Conservation (phyloP, 2,329 filamentous ascomycete genomes). For the Colletotrichum tamarilloi region DNA sequence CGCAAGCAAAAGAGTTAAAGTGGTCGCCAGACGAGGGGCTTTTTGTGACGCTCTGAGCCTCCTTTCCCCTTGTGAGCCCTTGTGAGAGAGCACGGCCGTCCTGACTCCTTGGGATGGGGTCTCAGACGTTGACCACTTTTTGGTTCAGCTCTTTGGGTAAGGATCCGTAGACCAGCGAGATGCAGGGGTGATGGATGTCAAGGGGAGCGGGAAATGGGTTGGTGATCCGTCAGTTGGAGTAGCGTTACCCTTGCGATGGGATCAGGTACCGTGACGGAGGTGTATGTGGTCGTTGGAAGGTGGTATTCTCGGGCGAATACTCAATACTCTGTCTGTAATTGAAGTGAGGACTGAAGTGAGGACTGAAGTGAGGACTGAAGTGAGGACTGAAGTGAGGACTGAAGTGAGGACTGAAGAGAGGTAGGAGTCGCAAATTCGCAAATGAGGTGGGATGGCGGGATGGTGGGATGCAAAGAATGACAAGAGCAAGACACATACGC, state of each 20-base stretch:
- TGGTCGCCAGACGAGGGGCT: slow-evolving; percentile 25
- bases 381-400: slow-evolving; percentile 8
- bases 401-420: background rate
- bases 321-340: background rate
- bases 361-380: background rate
- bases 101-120: slow-evolving; percentile 9
- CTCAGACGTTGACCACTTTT: slow-evolving; percentile 34
- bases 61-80: slow-evolving; percentile 20
- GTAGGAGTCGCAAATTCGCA: background rate
- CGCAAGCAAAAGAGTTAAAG: background rate
- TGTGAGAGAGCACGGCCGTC: slow-evolving; percentile 15
- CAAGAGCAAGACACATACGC: slow-evolving; percentile 19
- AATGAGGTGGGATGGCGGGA: background rate
- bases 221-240: slow-evolving; percentile 25
- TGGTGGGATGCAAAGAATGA: slow-evolving; percentile 17
- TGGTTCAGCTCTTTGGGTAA: slow-evolving; percentile 31
- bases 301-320: background rate
- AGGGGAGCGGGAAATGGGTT: slow-evolving; percentile 22
- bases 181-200: slow-evolving; percentile 18
- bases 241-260: slow-evolving; percentile 13
- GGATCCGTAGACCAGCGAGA: slow-evolving; percentile 31
- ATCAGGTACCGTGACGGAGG: background rate
- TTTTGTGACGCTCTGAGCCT: slow-evolving; percentile 34
- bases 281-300: slow-evolving; percentile 9
- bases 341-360: slow-evolving; percentile 9